phyloP scores from a whole-genome alignment of 1,284 basidiomycete genomes.

The Pterulicium gracile region DNA sequence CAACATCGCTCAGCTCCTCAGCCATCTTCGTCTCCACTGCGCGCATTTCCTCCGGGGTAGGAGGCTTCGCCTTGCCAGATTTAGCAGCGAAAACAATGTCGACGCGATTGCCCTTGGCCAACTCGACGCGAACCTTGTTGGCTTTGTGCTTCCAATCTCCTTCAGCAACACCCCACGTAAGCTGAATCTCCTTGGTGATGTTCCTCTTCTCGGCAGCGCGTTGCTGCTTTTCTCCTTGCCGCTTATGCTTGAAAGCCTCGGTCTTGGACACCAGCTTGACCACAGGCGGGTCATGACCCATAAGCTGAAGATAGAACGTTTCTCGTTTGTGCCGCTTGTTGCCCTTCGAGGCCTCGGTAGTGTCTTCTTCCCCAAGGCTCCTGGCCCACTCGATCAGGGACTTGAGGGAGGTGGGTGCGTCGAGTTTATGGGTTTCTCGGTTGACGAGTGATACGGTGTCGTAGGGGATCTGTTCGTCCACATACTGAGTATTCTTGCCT shows the following conservation, averaged over 20 bases:
- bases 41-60: conserved; percentile 23
- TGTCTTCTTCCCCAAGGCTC: neutral
- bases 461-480: conserved; percentile 24
- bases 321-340: conserved; percentile 24
- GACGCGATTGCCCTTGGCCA: conserved; percentile 51
- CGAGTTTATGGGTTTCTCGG: conserved; percentile 32
- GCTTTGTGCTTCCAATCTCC: conserved; percentile 64
- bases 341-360: neutral
- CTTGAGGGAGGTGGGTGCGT: conserved; percentile 21
- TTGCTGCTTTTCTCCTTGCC: conserved; percentile 22
- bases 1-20: conserved; percentile 30
- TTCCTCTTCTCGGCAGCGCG: conserved; percentile 21
- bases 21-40: conserved; percentile 30
- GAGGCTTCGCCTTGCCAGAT: conserved; percentile 22
- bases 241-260: conserved; percentile 23
- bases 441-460: conserved; percentile 37
- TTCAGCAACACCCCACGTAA: conserved; percentile 55
- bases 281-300: conserved; percentile 34
- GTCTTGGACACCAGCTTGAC: conserved; percentile 38
- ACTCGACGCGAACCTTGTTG: conserved; percentile 42
- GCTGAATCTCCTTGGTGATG: conserved; percentile 59
- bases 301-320: conserved; percentile 39
- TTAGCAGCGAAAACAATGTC: conserved; percentile 47
- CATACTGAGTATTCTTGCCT: neutral
- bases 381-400: conserved; percentile 27